phyloP scores from a whole-genome alignment of 345 rosid species.

The Erysimum cheiranthoides region DNA sequence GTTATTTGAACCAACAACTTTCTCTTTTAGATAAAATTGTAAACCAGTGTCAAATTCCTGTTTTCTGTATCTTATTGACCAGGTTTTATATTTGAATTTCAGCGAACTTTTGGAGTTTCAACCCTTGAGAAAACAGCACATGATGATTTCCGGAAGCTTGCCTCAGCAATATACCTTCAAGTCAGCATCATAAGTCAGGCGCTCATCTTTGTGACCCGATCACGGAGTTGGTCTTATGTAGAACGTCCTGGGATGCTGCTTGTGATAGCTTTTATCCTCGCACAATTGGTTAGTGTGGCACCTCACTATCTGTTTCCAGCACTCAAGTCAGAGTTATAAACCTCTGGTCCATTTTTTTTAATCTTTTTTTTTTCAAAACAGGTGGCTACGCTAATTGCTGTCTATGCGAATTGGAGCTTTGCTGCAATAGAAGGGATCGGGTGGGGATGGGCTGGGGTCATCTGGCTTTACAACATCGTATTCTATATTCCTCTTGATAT shows the following conservation, averaged over 20 bases:
- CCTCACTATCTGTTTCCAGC: neutral
- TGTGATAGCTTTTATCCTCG: slow-evolving; percentile 74
- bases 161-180: slow-evolving; percentile 95
- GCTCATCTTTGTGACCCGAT: slow-evolving; percentile 92
- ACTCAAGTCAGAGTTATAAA: slow-evolving; percentile 14
- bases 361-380: slow-evolving; percentile 41
- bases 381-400: slow-evolving; percentile 97
- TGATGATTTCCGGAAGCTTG: slow-evolving; percentile 92
- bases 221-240: slow-evolving; percentile 92
- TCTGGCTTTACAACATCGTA: slow-evolving; percentile 92
- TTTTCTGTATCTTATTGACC: neutral
- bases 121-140: slow-evolving; percentile 90
- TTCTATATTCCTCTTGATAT: slow-evolving; percentile 90
- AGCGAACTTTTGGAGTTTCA: slow-evolving; percentile 83
- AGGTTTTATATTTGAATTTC: slow-evolving; percentile 37
- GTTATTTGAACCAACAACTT: neutral
- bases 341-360: neutral
- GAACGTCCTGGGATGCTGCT: slow-evolving; percentile 94
- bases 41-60: neutral
- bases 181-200: slow-evolving; percentile 98
- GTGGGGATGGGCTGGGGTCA: slow-evolving; percentile 99
- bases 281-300: slow-evolving; percentile 80
- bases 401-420: slow-evolving; percentile 92
- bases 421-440: slow-evolving; percentile 98
- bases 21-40: neutral